Evolutionary conservation across 306 rosid species (phyloP), one percentile per base, ranked within the genome.

Genomic region (Oemleria cerasiformis): DNA sequence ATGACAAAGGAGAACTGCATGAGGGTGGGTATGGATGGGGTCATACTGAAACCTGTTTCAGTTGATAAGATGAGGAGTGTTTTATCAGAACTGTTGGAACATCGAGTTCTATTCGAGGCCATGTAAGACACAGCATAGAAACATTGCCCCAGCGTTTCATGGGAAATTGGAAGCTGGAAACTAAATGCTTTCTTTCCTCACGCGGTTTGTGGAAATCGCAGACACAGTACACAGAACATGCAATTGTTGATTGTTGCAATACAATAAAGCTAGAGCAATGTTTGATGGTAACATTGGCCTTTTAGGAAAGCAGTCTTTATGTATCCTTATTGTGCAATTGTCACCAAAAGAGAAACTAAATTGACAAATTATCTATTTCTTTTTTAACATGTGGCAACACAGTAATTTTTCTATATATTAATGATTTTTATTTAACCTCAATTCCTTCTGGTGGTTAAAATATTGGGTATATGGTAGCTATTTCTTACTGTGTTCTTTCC

Each of bases 61-160:
- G 88, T 93, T 64, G 98, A 93, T 75, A 93, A 91, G 77, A 91
- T 93, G 98, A 83, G 92, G 78, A 79, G 81, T 63, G 86, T 84
- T 73, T 80, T 93, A 54, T 82, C 88, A 6, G 94, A 89, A 70
- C 87, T 93, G 14, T 73, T 91, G n/a, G 97, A 91, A 73, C 86
- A 83, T 17, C 84, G 90, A 23, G 82, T 91, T 79, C 84, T 89
- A 30, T 90, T 81, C 49, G 94, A 87, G 77, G 81, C 88, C 41
- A 68, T 84, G 80, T 84, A 81, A 77, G 65, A 56, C 60, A 60
- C 58, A 20, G 36, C 4, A 30, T 40, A 60, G 66, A 30, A 70
- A 40, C 74, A 77, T 53, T 72, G 58, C 50, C 40, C 50, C 75
- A 48, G 54, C 66, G 9, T 51, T 56, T 65, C 19, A 38, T 62